phyloP scores from a whole-genome alignment of 2,329 filamentous ascomycete genomes.

The Fusarium setosum region DNA sequence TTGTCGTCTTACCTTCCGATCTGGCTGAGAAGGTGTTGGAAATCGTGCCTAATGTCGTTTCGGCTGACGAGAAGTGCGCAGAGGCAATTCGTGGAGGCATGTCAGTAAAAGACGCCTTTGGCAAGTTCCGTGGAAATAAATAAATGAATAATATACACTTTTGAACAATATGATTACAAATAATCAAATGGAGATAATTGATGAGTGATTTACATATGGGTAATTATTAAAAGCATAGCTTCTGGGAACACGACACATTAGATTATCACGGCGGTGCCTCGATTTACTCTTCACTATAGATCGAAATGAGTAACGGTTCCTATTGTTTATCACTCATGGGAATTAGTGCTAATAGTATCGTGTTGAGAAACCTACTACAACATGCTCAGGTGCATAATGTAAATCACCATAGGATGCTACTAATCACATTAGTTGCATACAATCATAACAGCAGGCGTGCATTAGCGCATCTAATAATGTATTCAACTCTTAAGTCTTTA shows the following conservation, averaged over 20 bases:
- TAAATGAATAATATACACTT: neutral
- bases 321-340: neutral
- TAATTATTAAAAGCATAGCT: neutral
- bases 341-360: neutral
- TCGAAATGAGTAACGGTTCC: neutral
- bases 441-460: neutral
- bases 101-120: slow-evolving; percentile 26
- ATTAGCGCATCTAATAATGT: neutral
- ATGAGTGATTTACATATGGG: neutral
- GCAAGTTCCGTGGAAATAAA: slow-evolving; percentile 17
- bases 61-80: slow-evolving; percentile 31
- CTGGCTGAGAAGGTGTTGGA: slow-evolving; percentile 5
- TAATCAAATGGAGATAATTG: neutral
- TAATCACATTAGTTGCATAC: neutral
- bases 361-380: neutral
- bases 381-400: neutral
- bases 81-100: slow-evolving; percentile 27
- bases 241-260: neutral
- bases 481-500: neutral
- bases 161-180: neutral
- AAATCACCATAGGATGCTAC: neutral
- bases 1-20: slow-evolving; percentile 20
- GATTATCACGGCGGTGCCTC: neutral
- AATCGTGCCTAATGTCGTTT: slow-evolving; percentile 3
- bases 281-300: neutral